Evolutionary conservation across 2,329 filamentous ascomycete genomes (phyloP).

Genomic region (Setomelanomma holmii): DNA sequence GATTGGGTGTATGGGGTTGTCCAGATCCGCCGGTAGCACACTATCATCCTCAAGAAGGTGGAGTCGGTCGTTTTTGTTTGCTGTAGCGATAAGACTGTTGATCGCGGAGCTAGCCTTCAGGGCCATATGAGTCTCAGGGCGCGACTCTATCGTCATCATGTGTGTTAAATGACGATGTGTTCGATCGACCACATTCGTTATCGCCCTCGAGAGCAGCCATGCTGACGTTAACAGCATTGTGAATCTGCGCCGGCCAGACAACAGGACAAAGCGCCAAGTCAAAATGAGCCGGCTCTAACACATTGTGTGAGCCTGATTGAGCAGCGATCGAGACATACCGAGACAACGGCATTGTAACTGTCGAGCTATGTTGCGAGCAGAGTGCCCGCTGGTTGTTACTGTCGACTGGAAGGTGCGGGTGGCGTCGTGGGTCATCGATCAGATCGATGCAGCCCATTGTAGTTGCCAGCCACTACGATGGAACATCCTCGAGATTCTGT

Average conservation of each 20-base stretch:
- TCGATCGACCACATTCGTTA: background rate
- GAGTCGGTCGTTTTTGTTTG: conserved; percentile 40
- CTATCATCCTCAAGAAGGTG: conserved; percentile 35
- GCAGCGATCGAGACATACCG: too few relatives aligned
- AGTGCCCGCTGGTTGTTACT: too few relatives aligned
- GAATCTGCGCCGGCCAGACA: conserved; percentile 5
- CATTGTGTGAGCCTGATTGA: too few relatives aligned
- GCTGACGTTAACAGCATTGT: conserved; percentile 14
- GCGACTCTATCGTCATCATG: conserved; percentile 8
- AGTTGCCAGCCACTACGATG: too few relatives aligned
- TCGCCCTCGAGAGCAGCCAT: conserved; percentile 6
- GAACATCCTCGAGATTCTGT: too few relatives aligned
- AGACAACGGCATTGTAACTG: background rate
- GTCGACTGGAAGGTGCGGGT: background rate
- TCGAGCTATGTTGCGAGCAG: background rate
- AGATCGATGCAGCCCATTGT: too few relatives aligned
- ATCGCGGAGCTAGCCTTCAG: conserved; percentile 10
- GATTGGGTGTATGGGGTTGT: conserved; percentile 39
- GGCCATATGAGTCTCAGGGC: conserved; percentile 7
- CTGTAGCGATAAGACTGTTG: conserved; percentile 26
- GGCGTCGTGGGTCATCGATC: too few relatives aligned
- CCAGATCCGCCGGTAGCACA: conserved; percentile 29
- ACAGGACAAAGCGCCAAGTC: conserved; percentile 20
- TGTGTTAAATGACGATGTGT: background rate
- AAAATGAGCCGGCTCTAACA: too few relatives aligned